phyloP scores from a whole-genome alignment of 257 asterid species.

The Cruciata laevipes region DNA sequence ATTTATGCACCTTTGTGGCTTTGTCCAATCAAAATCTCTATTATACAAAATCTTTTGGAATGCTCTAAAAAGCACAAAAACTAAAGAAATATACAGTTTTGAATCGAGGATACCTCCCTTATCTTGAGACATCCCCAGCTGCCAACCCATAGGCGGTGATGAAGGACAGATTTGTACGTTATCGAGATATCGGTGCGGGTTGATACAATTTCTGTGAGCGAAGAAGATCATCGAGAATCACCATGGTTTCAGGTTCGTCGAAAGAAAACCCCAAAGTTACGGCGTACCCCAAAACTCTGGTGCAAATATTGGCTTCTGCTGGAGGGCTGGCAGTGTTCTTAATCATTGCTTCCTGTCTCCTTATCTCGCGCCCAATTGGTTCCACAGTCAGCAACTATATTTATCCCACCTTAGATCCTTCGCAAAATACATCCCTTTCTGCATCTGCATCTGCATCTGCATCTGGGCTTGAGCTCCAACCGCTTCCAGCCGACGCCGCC shows the following conservation, averaged over 20 bases:
- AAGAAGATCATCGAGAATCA: conserved; percentile 1
- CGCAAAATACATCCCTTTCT: conserved; percentile 6
- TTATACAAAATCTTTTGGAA: no score
- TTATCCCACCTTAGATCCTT: conserved; percentile 26
- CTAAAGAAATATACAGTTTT: no score
- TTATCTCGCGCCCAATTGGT: conserved; percentile 63
- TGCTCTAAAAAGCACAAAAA: no score
- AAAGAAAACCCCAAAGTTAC: conserved; percentile 42
- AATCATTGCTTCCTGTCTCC: conserved; percentile 60
- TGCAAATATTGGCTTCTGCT: conserved; percentile 47
- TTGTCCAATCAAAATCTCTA: no score
- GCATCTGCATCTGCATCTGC: conserved; percentile 7
- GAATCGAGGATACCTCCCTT: no score
- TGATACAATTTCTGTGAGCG: no score
- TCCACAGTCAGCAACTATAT: conserved; percentile 48
- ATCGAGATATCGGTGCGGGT: no score
- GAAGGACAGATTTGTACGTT: no score
- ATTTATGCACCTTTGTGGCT: no score
- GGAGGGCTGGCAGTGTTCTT: conserved; percentile 73
- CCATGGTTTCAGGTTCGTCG: conserved; percentile 39
- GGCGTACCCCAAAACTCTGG: conserved; percentile 52
- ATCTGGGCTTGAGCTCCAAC: conserved; percentile 3
- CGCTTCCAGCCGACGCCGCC: not conserved
- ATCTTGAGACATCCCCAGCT: no score
- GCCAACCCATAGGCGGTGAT: no score